These are phyloP conservation scores for Tolypocladium guangdongense DNA, from an alignment of 2,329 filamentous ascomycete species.

Conservation along the genomic window DNA sequence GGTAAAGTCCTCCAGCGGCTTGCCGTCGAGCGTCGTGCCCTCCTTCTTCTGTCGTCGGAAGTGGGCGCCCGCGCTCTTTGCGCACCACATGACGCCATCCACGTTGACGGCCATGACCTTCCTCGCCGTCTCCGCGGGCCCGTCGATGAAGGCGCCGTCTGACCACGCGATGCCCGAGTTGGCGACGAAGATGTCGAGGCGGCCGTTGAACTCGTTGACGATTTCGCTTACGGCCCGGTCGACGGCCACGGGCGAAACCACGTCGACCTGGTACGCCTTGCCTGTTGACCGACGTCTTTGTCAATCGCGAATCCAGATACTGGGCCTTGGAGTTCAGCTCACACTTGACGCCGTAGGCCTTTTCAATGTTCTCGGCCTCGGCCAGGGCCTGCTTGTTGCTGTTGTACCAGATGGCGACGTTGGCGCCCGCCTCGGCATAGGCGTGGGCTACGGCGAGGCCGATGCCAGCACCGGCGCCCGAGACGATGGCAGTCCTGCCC, in stretches of 20 bases:
- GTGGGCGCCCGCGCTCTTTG: constrained; percentile 56
- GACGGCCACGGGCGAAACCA: constrained; percentile 41
- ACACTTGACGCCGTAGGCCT: constrained; percentile 59
- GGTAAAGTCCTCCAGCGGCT: constrained; percentile 47
- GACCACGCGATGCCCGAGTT: constrained; percentile 70
- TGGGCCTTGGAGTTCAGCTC: constrained; percentile 15
- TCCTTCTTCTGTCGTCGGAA: constrained; percentile 62
- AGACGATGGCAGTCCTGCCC: constrained; percentile 59
- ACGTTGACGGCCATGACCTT: constrained; percentile 62
- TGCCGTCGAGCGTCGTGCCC: constrained; percentile 50
- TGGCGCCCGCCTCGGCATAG: constrained; percentile 59
- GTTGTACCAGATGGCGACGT: constrained; percentile 65
- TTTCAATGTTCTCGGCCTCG: constrained; percentile 51
- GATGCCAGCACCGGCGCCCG: constrained; percentile 56
- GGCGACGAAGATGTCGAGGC: constrained; percentile 68
- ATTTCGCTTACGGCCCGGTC: constrained; percentile 39
- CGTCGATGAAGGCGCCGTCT: constrained; percentile 56
- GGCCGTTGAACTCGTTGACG: constrained; percentile 58
- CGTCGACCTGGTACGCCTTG: constrained; percentile 45
- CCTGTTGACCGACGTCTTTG: constrained; percentile 1
- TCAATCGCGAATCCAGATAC: background rate
- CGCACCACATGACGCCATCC: constrained; percentile 70
- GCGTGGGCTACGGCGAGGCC: constrained; percentile 53
- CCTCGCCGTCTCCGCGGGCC: constrained; percentile 50
- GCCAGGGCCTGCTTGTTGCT: constrained; percentile 53